Conservation (phyloP, 106 monocot species). For the Gastrodia elata region DNA sequence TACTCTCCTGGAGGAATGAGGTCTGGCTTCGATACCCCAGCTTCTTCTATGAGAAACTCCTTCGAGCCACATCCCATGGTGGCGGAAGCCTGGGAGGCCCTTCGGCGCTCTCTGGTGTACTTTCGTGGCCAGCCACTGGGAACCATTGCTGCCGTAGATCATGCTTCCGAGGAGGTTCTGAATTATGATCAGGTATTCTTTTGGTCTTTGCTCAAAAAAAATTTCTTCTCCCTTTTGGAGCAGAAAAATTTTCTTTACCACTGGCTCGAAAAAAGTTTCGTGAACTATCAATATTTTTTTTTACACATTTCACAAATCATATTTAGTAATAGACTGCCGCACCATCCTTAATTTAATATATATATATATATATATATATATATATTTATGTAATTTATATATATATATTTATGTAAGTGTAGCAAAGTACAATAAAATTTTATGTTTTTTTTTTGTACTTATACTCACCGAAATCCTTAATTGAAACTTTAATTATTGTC, state of each 20-base stretch:
- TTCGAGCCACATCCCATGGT: constrained; percentile 83
- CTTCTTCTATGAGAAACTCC: constrained; percentile 23
- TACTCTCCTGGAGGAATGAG: constrained; percentile 33
- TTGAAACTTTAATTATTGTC: too few species aligned
- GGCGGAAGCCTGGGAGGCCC: constrained; percentile 71
- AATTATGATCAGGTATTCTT: constrained; percentile 83
- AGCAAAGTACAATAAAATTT: too few species aligned
- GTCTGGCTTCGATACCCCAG: constrained; percentile 50
- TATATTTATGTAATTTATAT: too few species aligned
- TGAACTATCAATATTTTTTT: too few species aligned
- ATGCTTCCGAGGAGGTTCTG: constrained; percentile 70
- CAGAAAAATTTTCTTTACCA: too few species aligned
- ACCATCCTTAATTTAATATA: too few species aligned
- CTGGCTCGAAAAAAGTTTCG: too few species aligned
- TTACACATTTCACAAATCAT: too few species aligned
- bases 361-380: too few species aligned
- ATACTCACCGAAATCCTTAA: too few species aligned
- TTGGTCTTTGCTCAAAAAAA: background rate
- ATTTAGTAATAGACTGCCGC: background rate
- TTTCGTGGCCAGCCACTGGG: constrained; percentile 65
- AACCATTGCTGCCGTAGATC: constrained; percentile 74
- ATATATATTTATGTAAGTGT: too few species aligned
- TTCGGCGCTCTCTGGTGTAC: constrained; percentile 60
- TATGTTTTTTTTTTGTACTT: too few species aligned
- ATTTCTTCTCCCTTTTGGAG: background rate